Evolutionary conservation across 768 basidiomycete genomes (phyloP), one percentile per base, ranked within the genome.

Genomic region (Tulasnella calospora): DNA sequence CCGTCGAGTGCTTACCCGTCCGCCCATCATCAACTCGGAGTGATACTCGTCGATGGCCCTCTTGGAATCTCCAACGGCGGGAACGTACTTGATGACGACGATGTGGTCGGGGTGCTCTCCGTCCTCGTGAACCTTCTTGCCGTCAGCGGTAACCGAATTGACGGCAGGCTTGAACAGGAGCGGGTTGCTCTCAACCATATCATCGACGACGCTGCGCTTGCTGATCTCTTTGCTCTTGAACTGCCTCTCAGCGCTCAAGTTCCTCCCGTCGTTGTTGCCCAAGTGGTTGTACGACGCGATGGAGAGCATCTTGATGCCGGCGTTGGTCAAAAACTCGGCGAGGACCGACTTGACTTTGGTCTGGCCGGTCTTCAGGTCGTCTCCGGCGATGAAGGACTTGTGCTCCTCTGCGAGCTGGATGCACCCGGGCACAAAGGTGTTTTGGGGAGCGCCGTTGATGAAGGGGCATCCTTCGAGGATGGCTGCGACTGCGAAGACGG

Each of bases 1-100:
- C n/a, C n/a, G n/a, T n/a, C n/a, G n/a, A n/a, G n/a, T n/a, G 72
- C 77, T 15, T 33, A 78, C 77, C 71, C 77, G 36, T 38, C 96
- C 96, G 81, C 96, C 96, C 83, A 96, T 97, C 87, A 96, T 92
- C 82, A 99, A 96, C 88, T 99, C 96, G 15, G 94, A 96, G 85
- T 96, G 95, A 86, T 98, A 99, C 87, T 98, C 96, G 86, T 99
- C 98, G 88, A 99, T 95, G n/a, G 96, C 98, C 78, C 95, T 89
- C 90, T 98, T 99, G 78, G 94, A 94, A 87, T 99, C 98, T 51
- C 97, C 96, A 40, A 97, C 96, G 35, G 96, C 94, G 30, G 95
- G 95, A 2, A 98, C 92, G 81, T 97, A 97, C 88, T 97, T 97
- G 89, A 97, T 97, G 77, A 97, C 95, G 76, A 98, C 92, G 82